Evolutionary conservation across 805 yeast species (phyloP).

Genomic region (Cyberlindnera euphorbiae): DNA sequence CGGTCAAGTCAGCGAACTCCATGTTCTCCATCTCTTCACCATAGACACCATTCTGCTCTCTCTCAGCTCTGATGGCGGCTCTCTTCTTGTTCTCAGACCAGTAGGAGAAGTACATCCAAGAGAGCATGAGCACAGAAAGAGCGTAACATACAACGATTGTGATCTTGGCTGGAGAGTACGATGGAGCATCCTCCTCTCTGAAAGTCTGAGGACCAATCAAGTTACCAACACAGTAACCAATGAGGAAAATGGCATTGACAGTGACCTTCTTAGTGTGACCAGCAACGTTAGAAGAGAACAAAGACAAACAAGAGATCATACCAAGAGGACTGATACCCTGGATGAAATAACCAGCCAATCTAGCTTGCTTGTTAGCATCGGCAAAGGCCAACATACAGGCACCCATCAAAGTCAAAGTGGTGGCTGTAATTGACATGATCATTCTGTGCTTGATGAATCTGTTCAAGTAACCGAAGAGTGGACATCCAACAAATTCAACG

Average conservation of each 20-base stretch:
- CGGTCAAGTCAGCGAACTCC: not conserved
- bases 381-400: slow-evolving; percentile 33
- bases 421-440: slow-evolving; percentile 17
- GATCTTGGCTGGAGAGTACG: slow-evolving; percentile 36
- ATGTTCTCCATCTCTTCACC: not conserved
- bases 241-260: slow-evolving; percentile 50
- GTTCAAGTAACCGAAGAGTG: slow-evolving; percentile 15
- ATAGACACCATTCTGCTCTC: slow-evolving; percentile 2
- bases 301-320: slow-evolving; percentile 30
- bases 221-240: slow-evolving; percentile 64
- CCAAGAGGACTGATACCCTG: slow-evolving; percentile 33
- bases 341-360: slow-evolving; percentile 25
- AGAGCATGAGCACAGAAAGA: slow-evolving; percentile 2
- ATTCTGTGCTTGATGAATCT: slow-evolving; percentile 22
- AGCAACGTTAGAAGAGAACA: slow-evolving; percentile 47
- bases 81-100: slow-evolving; percentile 27
- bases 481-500: slow-evolving; percentile 27
- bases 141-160: slow-evolving; percentile 8
- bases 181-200: slow-evolving; percentile 51
- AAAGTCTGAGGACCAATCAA: slow-evolving; percentile 75
- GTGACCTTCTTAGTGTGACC: slow-evolving; percentile 71
- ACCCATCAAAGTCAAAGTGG: slow-evolving; percentile 22
- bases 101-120: too few relatives aligned
- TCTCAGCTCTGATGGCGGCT: slow-evolving; percentile 26
- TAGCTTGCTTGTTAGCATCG: slow-evolving; percentile 25